Evolutionary conservation across 2,329 filamentous ascomycete genomes (phyloP), one percentile per base, ranked within the genome.

Genomic region (Neopestalotiopsis clavispora): DNA sequence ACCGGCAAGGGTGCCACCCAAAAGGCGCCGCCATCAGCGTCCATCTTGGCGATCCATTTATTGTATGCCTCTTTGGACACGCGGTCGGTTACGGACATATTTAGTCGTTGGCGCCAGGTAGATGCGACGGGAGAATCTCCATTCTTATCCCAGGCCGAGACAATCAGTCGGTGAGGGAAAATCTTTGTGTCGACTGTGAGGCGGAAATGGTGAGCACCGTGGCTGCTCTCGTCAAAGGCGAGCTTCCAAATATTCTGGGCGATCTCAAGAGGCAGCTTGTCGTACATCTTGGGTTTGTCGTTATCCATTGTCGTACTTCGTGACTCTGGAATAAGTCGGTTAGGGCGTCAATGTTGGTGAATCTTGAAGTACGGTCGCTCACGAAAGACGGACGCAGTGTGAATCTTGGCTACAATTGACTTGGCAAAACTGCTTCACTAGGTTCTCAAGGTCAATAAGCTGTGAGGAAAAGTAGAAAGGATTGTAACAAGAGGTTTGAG

Each of bases 161-260:
- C 17, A 4, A n/a, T 17, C 7, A 52, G 45, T 17, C 17, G n/a
- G 17, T 7, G 9, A 9, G 7, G 17, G 9, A 17, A 3, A 9
- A n/a, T 14, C 17, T 23, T 17, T n/a, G 45, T 23, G 1, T 12
- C 0, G 5, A 52, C n/a, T 20, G 7, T 17, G 5, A 52, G 3
- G 5, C 45, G 45, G 69, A 78, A 75, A 59, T 69, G 60, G 40
- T 78, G 74, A 23, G 73, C 72, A 0, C 72, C 72, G 0, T 61
- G n/a, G 1, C 32, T 7, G 20, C 3, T 28, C 3, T 28, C 23
- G 23, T 70, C 30, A 2, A 67, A 49, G 1, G 67, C 70, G 1
- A 66, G 6, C 5, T 69, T n/a, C 75, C 73, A 76, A 28, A 78
- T 67, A 57, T 67, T 66, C 20, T 71, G 13, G 63, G 74, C 76